phyloP scores from a whole-genome alignment of 225 moss, liverwort and hornwort species.

The Physcomitrellopsis africana region DNA sequence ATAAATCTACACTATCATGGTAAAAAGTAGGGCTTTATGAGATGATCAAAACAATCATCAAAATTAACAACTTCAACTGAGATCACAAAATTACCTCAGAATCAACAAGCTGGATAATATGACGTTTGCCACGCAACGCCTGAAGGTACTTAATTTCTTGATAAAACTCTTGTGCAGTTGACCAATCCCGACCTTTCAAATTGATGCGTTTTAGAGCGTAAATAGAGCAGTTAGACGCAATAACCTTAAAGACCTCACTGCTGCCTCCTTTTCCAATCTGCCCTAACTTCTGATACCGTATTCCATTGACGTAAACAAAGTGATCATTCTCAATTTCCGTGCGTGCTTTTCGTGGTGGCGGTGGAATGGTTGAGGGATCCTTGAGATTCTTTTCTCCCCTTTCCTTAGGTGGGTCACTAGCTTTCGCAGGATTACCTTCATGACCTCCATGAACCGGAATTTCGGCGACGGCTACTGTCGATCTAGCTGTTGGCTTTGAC shows the following conservation, averaged over 20 bases:
- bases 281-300: slow-evolving; percentile 86
- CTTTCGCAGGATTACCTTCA: slow-evolving; percentile 42
- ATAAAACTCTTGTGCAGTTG: slow-evolving; percentile 79
- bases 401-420: slow-evolving; percentile 41
- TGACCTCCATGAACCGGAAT: slow-evolving; percentile 35
- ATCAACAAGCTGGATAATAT: slow-evolving; percentile 86
- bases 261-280: slow-evolving; percentile 96
- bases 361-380: slow-evolving; percentile 27
- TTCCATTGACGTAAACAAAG: slow-evolving; percentile 78
- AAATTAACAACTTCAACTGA: neutral
- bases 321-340: slow-evolving; percentile 62
- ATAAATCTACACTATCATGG: neutral
- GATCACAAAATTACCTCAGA: slow-evolving; percentile 61
- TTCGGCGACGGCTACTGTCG: slow-evolving; percentile 35
- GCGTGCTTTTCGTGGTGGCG: slow-evolving; percentile 48
- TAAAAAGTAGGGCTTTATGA: neutral
- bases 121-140: slow-evolving; percentile 81
- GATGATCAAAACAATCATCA: neutral
- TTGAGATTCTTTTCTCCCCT: slow-evolving; percentile 44
- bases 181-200: slow-evolving; percentile 81
- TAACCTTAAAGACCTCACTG: slow-evolving; percentile 98
- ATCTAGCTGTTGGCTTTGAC: slow-evolving; percentile 33
- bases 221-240: slow-evolving; percentile 83
- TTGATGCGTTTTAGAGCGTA: slow-evolving; percentile 90
- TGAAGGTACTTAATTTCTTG: slow-evolving; percentile 94